Conservation (phyloP, 2,329 filamentous ascomycete genomes). For the Cladosporium sp. region DNA sequence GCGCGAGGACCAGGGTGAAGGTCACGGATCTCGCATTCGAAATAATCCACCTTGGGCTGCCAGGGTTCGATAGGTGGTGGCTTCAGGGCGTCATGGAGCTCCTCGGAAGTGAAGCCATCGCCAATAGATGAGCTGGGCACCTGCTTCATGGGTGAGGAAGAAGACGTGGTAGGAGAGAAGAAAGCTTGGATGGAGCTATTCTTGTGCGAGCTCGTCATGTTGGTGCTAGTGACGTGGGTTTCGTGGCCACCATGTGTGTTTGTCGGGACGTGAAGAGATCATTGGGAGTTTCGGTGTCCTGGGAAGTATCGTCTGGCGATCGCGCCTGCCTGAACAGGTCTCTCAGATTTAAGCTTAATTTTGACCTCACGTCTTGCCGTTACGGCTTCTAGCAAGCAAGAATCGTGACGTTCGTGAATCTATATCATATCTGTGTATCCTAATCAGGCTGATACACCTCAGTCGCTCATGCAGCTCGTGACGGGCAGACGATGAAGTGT, state of each 20-base stretch:
- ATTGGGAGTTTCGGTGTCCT: background rate
- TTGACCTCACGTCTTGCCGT: background rate
- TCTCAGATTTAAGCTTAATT: slow-evolving; percentile 5
- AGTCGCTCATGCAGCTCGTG: background rate
- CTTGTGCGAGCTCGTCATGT: slow-evolving; percentile 13
- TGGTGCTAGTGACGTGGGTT: background rate
- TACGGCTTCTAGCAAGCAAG: background rate
- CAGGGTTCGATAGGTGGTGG: slow-evolving; percentile 34
- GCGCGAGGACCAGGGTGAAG: slow-evolving; percentile 53
- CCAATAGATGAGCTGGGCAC: slow-evolving; percentile 31
- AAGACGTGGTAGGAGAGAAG: slow-evolving; percentile 35
- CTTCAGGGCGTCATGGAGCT: slow-evolving; percentile 36
- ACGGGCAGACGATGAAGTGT: background rate
- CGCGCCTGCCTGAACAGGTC: slow-evolving; percentile 1
- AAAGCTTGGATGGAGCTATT: slow-evolving; percentile 45
- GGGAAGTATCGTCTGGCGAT: background rate
- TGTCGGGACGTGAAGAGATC: background rate
- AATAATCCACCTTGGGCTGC: slow-evolving; percentile 52
- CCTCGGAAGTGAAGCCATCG: slow-evolving; percentile 56
- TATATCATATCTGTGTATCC: background rate
- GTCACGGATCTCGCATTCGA: slow-evolving; percentile 48
- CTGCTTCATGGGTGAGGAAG: slow-evolving; percentile 28
- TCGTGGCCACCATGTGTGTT: background rate
- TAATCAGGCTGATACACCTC: background rate
- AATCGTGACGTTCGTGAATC: background rate